Percentiles rank a stretch among this genome's conserved stretches.
Conservation (phyloP, 306 rosid species). For the Quercus rubra region DNA sequence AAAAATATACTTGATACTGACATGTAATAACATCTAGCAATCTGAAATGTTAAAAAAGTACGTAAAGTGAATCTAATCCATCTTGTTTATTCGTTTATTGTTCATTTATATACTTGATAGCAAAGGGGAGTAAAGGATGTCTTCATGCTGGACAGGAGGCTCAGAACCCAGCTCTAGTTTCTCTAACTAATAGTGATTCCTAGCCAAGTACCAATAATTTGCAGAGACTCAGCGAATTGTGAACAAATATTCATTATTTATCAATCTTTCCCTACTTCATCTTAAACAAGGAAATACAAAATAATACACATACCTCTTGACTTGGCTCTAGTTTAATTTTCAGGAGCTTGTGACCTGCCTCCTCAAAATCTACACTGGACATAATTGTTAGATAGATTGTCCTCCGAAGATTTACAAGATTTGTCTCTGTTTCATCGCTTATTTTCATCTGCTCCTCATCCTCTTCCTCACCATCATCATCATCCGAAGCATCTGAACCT, state of each 20-base stretch:
- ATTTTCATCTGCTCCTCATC: no score
- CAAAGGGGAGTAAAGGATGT: no score
- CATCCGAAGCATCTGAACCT: no score
- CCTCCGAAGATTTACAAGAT: no score
- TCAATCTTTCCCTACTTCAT: background rate
- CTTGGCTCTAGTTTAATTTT: constrained; percentile 96
- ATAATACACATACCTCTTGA: constrained; percentile 74
- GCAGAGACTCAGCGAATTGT: background rate
- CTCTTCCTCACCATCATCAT: no score
- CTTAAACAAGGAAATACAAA: background rate
- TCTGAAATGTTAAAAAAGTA: background rate
- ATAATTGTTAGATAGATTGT: no score
- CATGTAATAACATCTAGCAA: background rate
- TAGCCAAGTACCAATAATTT: background rate
- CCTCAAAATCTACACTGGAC: constrained; percentile 97
- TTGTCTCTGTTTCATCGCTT: no score
- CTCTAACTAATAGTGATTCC: background rate
- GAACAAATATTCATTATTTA: background rate
- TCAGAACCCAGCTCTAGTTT: background rate
- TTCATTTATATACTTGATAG: background rate
- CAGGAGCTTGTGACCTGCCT: constrained; percentile 93
- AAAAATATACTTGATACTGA: background rate
- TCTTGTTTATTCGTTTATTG: background rate
- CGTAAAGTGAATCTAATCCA: background rate
- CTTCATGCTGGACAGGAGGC: background rate